Conservation (phyloP, 441 rosid species). For the Theobroma grandiflorum region DNA sequence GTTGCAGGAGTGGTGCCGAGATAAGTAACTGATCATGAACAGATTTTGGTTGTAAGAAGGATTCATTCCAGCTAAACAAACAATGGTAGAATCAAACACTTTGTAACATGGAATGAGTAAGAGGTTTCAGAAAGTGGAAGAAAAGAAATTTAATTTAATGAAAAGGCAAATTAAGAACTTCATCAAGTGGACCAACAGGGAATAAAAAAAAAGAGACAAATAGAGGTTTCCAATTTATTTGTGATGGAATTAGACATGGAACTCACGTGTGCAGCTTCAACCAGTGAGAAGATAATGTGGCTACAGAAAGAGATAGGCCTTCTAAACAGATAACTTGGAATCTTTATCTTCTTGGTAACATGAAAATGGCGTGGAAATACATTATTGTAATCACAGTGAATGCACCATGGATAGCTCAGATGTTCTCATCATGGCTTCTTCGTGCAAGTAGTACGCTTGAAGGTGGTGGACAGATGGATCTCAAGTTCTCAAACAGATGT, state of each 20-base stretch:
- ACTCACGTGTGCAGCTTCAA: not conserved
- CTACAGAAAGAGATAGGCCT: conserved; percentile 4
- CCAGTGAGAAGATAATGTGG: not conserved
- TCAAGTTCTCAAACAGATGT: conserved; percentile 1
- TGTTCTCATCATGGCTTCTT: not conserved
- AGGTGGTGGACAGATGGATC: not conserved
- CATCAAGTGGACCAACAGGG: not conserved
- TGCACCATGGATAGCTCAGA: not conserved
- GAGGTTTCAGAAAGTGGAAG: not conserved
- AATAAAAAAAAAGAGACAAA: not conserved
- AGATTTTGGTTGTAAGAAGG: not conserved
- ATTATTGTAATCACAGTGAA: not conserved
- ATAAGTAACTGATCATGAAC: not conserved
- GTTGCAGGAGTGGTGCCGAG: conserved; percentile 18
- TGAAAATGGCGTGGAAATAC: conserved; percentile 1
- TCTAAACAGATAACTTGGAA: not conserved
- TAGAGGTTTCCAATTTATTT: too few species aligned
- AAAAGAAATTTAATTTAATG: not conserved
- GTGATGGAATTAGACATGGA: not conserved
- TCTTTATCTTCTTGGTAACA: not conserved
- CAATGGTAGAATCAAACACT: not conserved
- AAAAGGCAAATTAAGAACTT: not conserved
- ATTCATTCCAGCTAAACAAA: too few species aligned
- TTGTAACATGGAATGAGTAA: not conserved
- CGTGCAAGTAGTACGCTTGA: not conserved